A percentile compares a stretch with the other conserved stretches of the same genome.
Evolutionary conservation across 2,329 filamentous ascomycete genomes (phyloP).

Genomic region (Elsinoe australis): DNA sequence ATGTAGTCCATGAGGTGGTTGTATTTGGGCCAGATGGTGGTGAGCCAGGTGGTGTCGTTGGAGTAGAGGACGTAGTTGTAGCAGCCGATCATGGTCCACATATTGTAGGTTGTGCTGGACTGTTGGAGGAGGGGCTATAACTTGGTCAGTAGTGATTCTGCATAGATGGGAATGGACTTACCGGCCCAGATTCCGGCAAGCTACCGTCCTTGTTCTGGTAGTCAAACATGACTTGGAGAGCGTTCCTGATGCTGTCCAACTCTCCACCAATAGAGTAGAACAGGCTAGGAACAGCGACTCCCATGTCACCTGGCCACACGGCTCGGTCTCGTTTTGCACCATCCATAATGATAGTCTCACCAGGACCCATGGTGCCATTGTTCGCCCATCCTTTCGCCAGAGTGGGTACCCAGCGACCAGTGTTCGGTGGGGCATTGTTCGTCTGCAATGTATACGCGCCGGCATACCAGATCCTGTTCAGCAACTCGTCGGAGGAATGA

Average conservation of each 20-base stretch:
- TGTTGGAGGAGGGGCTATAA: constrained; percentile 8
- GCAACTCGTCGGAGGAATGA: constrained; percentile 34
- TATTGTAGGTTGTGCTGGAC: constrained; percentile 28
- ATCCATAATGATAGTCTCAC: constrained; percentile 32
- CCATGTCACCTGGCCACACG: constrained; percentile 45
- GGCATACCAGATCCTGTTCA: constrained; percentile 53
- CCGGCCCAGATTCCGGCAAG: constrained; percentile 35
- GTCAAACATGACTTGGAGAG: constrained; percentile 42
- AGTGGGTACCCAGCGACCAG: constrained; percentile 27
- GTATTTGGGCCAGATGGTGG: constrained; percentile 44
- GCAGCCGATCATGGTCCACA: constrained; percentile 51
- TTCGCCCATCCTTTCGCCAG: constrained; percentile 29
- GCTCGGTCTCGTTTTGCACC: constrained; percentile 35
- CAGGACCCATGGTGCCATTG: constrained; percentile 31
- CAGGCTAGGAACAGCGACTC: constrained; percentile 40
- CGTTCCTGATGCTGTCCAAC: constrained; percentile 42
- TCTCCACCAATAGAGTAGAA: constrained; percentile 38
- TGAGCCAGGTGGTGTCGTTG: constrained; percentile 44
- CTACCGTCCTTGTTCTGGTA: constrained; percentile 34
- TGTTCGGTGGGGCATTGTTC: constrained; percentile 31
- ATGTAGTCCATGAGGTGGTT: constrained; percentile 42
- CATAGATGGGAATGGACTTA: not conserved
- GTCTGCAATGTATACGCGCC: constrained; percentile 39
- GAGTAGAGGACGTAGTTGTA: constrained; percentile 53
- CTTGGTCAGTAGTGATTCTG: not conserved